Conservation (phyloP, 1,284 basidiomycete species). For the Xerocomus alliaceus region DNA sequence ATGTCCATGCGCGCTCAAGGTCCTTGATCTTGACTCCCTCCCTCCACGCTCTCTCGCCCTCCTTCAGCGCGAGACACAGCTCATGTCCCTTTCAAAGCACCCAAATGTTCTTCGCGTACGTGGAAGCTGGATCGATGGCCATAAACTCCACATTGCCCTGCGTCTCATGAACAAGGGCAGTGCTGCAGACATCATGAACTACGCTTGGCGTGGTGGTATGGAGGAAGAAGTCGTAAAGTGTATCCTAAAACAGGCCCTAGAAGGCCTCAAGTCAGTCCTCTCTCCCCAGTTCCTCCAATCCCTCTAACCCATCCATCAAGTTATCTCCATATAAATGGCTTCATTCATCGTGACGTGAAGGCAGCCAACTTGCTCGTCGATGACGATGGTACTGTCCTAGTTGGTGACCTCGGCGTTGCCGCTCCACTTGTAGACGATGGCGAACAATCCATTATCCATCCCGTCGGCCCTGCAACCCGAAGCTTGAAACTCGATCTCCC, state of each 20-base stretch:
- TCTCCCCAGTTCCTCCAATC: background rate
- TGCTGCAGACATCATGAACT: slow-evolving; percentile 85
- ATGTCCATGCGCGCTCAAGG: slow-evolving; percentile 82
- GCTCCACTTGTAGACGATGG: slow-evolving; percentile 77
- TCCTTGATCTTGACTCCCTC: slow-evolving; percentile 84
- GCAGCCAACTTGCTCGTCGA: slow-evolving; percentile 89
- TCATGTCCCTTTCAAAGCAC: slow-evolving; percentile 94
- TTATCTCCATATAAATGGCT: slow-evolving; percentile 87
- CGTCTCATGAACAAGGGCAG: slow-evolving; percentile 90
- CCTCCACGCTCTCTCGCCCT: slow-evolving; percentile 70
- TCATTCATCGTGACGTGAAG: slow-evolving; percentile 90
- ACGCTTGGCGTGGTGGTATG: slow-evolving; percentile 85
- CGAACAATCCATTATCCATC: slow-evolving; percentile 37
- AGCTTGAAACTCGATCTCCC: slow-evolving; percentile 44
- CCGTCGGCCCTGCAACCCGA: slow-evolving; percentile 33
- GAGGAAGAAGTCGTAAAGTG: slow-evolving; percentile 86
- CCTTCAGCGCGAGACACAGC: slow-evolving; percentile 83
- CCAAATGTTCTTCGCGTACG: slow-evolving; percentile 90
- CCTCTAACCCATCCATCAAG: slow-evolving; percentile 44
- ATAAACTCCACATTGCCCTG: slow-evolving; percentile 85
- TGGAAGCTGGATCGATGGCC: slow-evolving; percentile 85
- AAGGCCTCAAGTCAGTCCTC: slow-evolving; percentile 76
- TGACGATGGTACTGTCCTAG: slow-evolving; percentile 85
- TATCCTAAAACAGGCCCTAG: slow-evolving; percentile 81
- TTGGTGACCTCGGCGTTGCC: slow-evolving; percentile 89